Evolutionary conservation across 2,329 filamentous ascomycete genomes (phyloP), one percentile per base, ranked within the genome.

Genomic region (Seiridium unicorne): DNA sequence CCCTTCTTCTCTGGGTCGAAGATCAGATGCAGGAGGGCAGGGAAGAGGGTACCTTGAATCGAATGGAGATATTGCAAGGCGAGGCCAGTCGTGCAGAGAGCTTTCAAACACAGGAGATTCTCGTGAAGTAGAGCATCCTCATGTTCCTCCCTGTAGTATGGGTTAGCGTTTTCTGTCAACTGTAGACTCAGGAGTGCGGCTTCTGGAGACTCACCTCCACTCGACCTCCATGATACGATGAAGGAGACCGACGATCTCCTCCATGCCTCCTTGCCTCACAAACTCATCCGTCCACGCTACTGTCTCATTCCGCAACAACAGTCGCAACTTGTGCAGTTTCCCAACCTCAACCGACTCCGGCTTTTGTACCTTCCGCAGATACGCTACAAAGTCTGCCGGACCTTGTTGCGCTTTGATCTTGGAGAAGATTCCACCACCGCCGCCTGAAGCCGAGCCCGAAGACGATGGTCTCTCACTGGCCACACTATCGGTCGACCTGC

Each of bases 1-100:
- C 95, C 95, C 74, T 98, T 98, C 79, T 93, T 96, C 72, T 98
- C 94, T n/a, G 96, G 92, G 69, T 97, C 93, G 69, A 98, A 98
- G 46, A 98, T 82, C 89, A 98, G 93, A 61, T 86, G 85, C 51
- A 98, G 77, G 51, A 99, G 79, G 34, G 91, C 91, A 2, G 94
- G 92, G 70, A 98, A 97, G 7, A 99, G 82, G 0, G 89, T 89
- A 5, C 82, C 80, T 66, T 96, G 92, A 60, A 97, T 91, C 8
- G 87, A 86, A 65, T 91, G 85, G 6, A 99, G 84, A 70, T 94
- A 91, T 65, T 90, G 86, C 68, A 97, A 82, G 1, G 93, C 95
- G 42, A 92, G 83, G 13, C 91, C 93, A 1, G 94, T 97, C 1
- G 95, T 99, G 72, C 92, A 96, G 3, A 98, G 83, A 0, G 92